A percentile compares a stretch with the other conserved stretches of the same genome.
phyloP scores from a whole-genome alignment of 176 grass and related monocot genomes.

The Olyra latifolia region DNA sequence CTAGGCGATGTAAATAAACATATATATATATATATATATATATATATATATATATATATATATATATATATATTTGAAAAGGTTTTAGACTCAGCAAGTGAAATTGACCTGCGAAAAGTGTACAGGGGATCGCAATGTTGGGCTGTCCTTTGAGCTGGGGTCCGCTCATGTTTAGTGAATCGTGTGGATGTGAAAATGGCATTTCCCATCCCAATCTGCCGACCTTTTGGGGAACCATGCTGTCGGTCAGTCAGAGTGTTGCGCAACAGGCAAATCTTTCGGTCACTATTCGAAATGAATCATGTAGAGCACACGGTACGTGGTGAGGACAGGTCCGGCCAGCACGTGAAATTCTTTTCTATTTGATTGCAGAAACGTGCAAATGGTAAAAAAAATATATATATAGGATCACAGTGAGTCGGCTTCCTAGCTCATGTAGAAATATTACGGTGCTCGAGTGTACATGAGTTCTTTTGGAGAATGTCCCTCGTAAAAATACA shows the following conservation, averaged over 20 bases:
- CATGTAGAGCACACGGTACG: neutral
- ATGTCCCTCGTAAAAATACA: no score
- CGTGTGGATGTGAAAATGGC: constrained; percentile 9
- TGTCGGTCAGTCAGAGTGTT: neutral
- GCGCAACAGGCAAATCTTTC: neutral
- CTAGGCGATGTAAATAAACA: no score
- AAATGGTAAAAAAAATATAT: no score
- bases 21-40: no score
- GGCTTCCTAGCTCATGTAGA: no score
- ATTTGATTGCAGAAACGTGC: no score
- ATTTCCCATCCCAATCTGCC: neutral
- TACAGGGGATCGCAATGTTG: neutral
- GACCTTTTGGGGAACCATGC: neutral
- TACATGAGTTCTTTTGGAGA: no score
- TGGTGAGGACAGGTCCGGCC: neutral
- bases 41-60: no score
- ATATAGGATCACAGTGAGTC: no score
- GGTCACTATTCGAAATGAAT: neutral
- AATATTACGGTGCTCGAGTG: no score
- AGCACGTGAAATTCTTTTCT: neutral
- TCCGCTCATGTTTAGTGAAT: neutral
- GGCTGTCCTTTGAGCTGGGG: neutral
- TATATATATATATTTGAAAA: no score
- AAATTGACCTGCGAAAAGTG: neutral
- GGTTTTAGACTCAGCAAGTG: no score